These are phyloP conservation scores for Backusella mclennaniae DNA, from an alignment of 192 early-diverging fungal genomes.

Conservation along the genomic window DNA sequence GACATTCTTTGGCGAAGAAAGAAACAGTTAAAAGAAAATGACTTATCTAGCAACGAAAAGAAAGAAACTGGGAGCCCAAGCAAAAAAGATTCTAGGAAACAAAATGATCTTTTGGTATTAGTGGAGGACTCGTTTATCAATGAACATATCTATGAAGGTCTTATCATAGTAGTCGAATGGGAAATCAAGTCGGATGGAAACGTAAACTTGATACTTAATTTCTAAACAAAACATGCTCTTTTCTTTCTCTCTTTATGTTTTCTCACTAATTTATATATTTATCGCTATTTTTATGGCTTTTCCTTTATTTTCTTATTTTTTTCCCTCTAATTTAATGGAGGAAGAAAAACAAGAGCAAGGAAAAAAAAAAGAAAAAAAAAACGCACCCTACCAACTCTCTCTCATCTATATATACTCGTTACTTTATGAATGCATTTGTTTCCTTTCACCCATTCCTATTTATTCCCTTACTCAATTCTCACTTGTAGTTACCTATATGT, in stretches of 20 bases:
- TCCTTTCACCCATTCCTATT: constrained; percentile 43
- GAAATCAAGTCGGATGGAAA: constrained; percentile 23
- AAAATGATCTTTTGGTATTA: constrained; percentile 8
- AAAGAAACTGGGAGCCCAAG: neutral
- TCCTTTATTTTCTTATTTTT: neutral
- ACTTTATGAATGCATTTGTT: constrained; percentile 47
- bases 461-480: constrained; percentile 46
- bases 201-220: constrained; percentile 19
- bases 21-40: neutral
- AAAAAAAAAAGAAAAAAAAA: neutral
- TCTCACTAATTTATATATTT: neutral
- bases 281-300: neutral
- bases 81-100: neutral
- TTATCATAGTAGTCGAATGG: constrained; percentile 20
- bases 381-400: neutral
- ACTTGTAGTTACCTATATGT: constrained; percentile 12
- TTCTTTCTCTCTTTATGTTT: neutral
- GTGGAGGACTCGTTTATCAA: constrained; percentile 25
- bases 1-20: constrained; percentile 21
- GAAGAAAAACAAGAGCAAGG: neutral
- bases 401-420: constrained; percentile 24
- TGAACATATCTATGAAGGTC: constrained; percentile 18
- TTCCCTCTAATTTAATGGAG: neutral
- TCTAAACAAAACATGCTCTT: constrained; percentile 11
- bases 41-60: neutral